Base-by-base conservation (phyloP, 345 rosid species). In the Geranium brycei region DNA sequence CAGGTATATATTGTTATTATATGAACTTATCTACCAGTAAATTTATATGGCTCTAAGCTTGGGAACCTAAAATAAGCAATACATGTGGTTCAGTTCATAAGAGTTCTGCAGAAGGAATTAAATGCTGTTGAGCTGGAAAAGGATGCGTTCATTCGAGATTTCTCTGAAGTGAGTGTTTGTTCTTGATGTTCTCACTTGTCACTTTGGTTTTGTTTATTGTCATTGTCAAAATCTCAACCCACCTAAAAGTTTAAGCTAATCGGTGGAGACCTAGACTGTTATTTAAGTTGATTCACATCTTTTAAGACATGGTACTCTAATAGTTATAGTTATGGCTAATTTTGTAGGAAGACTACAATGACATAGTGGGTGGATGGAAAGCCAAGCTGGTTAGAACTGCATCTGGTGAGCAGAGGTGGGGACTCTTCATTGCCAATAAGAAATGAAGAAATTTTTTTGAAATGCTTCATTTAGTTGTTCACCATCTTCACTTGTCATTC, bases 341-440 rank as follows among this genome's bases (percentile, higher is more conserved):
- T 64, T 7, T 62, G 17, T 92, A 95, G 96, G 80, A 84, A 40
- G 99, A 91, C 71, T 95, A 85, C 19, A 75, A 85, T 38, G 85
- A 76, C 2, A 78, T 81, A 32, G 79, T 81, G 15, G 79, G 60
- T 35, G 85, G 85, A 64, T 81, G 80, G 85, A 81, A 76, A 55
- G 71, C 85, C 15, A 81, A 78, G 70, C 71, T 78, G 69, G 61
- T 62, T 31, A 69, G 85, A 73, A 75, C 72, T 64, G 69, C 80
- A 38, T 71, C 82, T 0, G 62, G 85, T 0, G 82, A 78, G 66
- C 85, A 81, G 76, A 28, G 72, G 14, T 81, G 85, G 85, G 82
- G 82, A 18, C 65, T 81, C 61, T 81, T 81, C 71, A 67, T 78
- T 16, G 82, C 85, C 64, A 31, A 51, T 35, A 72, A 71, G 51